Conservation (phyloP, 306 rosid genomes). For the Trifolium repens region DNA sequence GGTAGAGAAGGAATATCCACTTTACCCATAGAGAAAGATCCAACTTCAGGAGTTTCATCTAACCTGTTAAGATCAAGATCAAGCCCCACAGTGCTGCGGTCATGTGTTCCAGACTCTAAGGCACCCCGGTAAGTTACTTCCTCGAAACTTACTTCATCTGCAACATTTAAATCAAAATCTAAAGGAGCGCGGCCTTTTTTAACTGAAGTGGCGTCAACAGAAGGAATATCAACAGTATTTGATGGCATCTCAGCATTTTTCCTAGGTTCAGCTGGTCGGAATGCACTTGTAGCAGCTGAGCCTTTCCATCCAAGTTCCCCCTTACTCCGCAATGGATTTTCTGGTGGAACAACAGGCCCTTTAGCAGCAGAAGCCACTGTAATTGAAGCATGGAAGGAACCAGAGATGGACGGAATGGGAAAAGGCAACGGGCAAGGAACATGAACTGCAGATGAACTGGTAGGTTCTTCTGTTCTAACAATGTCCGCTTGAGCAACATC, state of each 20-base stretch:
- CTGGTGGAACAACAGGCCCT: conserved; percentile 80
- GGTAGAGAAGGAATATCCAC: conserved; percentile 62
- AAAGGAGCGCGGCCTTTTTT: conserved; percentile 71
- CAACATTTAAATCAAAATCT: conserved; percentile 86
- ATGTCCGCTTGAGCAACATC: conserved; percentile 69
- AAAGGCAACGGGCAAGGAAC: conserved; percentile 66
- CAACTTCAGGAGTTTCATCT: conserved; percentile 72
- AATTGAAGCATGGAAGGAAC: conserved; percentile 71
- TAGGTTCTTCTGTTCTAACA: conserved; percentile 54
- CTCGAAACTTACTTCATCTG: conserved; percentile 74
- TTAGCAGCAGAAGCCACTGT: conserved; percentile 93
- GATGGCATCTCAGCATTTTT: conserved; percentile 57
- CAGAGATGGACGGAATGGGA: conserved; percentile 64
- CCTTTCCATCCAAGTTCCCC: conserved; percentile 97
- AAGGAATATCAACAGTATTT: conserved; percentile 46
- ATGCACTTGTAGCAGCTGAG: conserved; percentile 96
- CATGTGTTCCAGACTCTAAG: conserved; percentile 55
- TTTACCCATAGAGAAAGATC: conserved; percentile 55
- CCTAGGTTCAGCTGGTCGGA: conserved; percentile 94
- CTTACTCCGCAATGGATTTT: conserved; percentile 65
- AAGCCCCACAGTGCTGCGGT: conserved; percentile 68
- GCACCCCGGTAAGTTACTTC: conserved; percentile 58
- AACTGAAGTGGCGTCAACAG: conserved; percentile 49
- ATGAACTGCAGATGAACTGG: conserved; percentile 58
- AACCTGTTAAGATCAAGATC: conserved; percentile 89